Evolutionary conservation across 768 basidiomycete genomes (phyloP).

Genomic region (Lactarius indigo): DNA sequence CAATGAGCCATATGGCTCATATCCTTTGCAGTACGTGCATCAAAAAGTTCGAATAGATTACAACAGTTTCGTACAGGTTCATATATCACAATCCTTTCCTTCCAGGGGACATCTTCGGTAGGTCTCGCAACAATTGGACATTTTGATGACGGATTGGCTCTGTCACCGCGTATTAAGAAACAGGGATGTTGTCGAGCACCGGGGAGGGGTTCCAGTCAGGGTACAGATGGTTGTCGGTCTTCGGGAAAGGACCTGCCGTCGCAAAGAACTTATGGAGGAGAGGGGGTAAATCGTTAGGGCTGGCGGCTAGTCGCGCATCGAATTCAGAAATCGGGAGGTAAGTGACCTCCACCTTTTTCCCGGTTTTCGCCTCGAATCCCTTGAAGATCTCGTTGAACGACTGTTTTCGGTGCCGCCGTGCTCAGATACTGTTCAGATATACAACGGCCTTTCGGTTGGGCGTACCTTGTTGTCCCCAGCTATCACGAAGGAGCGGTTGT

Average conservation of each 20-base stretch:
- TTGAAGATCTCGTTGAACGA: conserved; percentile 27
- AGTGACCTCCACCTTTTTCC: conserved; percentile 24
- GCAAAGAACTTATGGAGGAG: conserved; percentile 19
- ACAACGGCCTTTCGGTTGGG: not conserved
- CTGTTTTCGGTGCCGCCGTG: not conserved
- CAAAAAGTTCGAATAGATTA: not conserved
- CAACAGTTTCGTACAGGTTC: not conserved
- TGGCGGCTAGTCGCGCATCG: conserved; percentile 18
- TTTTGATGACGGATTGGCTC: not conserved
- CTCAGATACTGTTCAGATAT: not conserved
- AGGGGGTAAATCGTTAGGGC: conserved; percentile 15
- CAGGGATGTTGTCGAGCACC: conserved; percentile 2
- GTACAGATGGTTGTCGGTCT: conserved; percentile 20
- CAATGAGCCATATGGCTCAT: not conserved
- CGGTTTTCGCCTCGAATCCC: conserved; percentile 23
- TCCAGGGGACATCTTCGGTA: not conserved
- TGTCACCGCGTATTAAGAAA: not conserved
- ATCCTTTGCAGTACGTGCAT: not conserved
- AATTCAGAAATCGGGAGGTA: conserved; percentile 19
- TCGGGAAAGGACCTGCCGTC: conserved; percentile 7
- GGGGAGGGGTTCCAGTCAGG: conserved; percentile 23
- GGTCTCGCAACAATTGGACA: not conserved
- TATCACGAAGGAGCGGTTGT: conserved; percentile 13
- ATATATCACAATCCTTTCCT: not conserved
- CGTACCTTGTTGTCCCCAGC: conserved; percentile 19